Base-by-base conservation (phyloP, 345 rosid genomes). In the Brassica cretica region DNA sequence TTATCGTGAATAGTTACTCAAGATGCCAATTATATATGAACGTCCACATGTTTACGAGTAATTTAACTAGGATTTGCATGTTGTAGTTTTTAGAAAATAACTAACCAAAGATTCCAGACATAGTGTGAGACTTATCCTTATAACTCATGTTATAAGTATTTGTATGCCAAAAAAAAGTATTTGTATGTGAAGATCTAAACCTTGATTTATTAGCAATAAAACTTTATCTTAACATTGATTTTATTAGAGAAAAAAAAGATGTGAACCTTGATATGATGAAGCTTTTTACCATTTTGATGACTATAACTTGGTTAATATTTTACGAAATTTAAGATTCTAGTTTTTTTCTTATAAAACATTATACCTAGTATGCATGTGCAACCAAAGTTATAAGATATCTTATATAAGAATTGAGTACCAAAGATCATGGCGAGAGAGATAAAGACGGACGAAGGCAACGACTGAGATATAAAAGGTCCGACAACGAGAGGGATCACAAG, bases 381-480 rank as follows among this genome's bases (percentile, higher is more conserved):
- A 60, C 60, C 8, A 70, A 49, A 19, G 29, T 15, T 49, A 41
- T 37, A 37, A 37, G 53, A 14, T 46, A 49, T 8, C 21, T 19
- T 19, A 19, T 1, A 19, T 21, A 62, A 68, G 60, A 69, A 39
- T 49, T 49, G 16, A 12, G 14, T 84, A 81, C 88, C 87, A 66
- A 84, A 75, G 24, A 84, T 59, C 74, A 81, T 53, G 67, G 81
- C 82, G 27, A 84, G 79, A 18, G 78, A 53, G 2, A 74, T 65
- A 70, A 61, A 46, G 30, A 86, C 80, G 3, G 85, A 87, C 12
- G 77, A 68, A 8, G 90, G 90, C 51, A 87, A 16, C 9, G 64
- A 65, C 55, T 82, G 81, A 73, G 87, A 87, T 79, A 87, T 83
- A 67, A 87, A 87, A 15, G 91, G 87, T 33, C 87, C 86, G 49